Percentiles rank a stretch among this genome's conserved stretches.
Conservation (phyloP, 805 yeast species). For the Wilhelminamyces savonicus region DNA sequence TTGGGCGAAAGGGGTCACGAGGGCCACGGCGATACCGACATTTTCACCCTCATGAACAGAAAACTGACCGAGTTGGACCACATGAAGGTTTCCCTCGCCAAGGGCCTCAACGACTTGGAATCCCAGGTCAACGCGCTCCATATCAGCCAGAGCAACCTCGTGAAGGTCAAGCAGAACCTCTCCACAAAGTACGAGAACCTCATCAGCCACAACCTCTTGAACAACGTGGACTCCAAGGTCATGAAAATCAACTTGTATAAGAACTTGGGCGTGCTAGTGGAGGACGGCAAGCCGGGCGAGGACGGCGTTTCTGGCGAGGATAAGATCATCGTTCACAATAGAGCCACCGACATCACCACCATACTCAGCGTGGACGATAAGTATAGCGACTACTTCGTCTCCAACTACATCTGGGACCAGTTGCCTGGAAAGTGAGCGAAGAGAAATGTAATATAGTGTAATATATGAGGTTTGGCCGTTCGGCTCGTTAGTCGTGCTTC, state of each 20-base stretch:
- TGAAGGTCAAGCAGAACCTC: constrained; percentile 9
- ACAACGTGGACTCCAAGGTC: constrained; percentile 37
- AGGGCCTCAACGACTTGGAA: constrained; percentile 45
- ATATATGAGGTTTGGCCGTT: not conserved
- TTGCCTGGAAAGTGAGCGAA: constrained; percentile 15
- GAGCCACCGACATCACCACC: constrained; percentile 39
- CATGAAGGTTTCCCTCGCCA: constrained; percentile 45
- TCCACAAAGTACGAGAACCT: constrained; percentile 17
- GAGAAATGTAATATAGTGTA: constrained; percentile 2
- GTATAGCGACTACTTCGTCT: constrained; percentile 61
- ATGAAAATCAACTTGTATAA: constrained; percentile 56
- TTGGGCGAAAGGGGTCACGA: constrained; percentile 17
- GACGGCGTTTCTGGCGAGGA: constrained; percentile 17
- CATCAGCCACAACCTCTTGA: constrained; percentile 21
- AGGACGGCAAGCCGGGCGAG: constrained; percentile 15
- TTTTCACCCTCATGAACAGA: constrained; percentile 19
- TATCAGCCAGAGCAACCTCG: constrained; percentile 29
- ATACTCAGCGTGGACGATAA: constrained; percentile 47
- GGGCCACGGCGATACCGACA: constrained; percentile 12
- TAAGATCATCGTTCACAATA: constrained; percentile 45
- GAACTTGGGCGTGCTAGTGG: constrained; percentile 51
- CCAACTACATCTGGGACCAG: constrained; percentile 76
- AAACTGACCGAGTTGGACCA: constrained; percentile 34
- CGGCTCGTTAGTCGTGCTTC: no score
- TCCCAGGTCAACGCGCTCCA: constrained; percentile 31